Base-by-base conservation (phyloP, 129 eudicot species). In the Solidago caesia region DNA sequence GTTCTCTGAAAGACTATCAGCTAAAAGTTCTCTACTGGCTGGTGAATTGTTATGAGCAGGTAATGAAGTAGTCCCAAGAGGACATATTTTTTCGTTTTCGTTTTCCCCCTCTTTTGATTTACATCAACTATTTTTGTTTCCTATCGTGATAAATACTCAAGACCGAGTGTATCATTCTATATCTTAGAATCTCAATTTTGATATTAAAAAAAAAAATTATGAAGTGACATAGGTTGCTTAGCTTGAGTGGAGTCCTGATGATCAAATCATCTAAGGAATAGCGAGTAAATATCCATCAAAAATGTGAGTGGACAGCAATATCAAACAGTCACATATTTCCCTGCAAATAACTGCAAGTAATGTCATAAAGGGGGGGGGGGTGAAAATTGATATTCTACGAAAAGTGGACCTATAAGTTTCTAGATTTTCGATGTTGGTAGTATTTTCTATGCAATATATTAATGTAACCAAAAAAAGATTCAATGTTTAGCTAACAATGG, bases 31-130 rank as follows among this genome's bases (percentile, higher is more conserved):
- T 94, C 47, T 97, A 94, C 77, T 94, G 99, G 99, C 90, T 94
- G 59, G 99, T 94, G 21, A 94, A 94, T 73, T 94, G 99, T 78
- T 94, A 94, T 79, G 99, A 94, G 75, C 97, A 94, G 99, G 99
- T 94, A 78, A 58, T 9, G 14, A 72, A 16, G 57, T 61, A 49
- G 41, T 68, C 73, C 51, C 48, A n/a, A 42, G 2, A 58, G 67
- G 51, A 26, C 12, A 27, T n/a, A 56, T 64, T 21, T 21, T 21
- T 21, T 21, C 46, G 21, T 58, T 48, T 45, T 7, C 51, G 8
- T 67, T 14, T 57, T 57, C 21, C n/a, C 14, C 99, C 99, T 72
- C 29, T 44, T 2, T 63, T 29, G 11, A 71, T 33, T 33, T 64
- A 9, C 53, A 14, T 66, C 51, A 29, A 2, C 5, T 42, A 39